Evolutionary conservation across 2,329 filamentous ascomycete species (phyloP).

Genomic region (Colletotrichum zoysiae): DNA sequence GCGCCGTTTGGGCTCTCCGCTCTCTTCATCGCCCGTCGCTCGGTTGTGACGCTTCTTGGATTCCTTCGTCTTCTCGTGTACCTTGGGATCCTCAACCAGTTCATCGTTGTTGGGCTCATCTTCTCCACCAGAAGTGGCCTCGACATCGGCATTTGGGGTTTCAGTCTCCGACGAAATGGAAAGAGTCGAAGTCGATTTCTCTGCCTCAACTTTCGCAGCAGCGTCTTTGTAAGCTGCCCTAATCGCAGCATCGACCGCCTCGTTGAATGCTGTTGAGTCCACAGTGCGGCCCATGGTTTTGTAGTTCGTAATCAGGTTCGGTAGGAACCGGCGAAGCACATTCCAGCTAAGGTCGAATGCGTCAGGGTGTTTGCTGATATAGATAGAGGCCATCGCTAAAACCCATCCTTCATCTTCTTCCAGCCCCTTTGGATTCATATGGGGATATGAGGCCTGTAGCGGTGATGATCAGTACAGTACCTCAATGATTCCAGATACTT

Average conservation of each 20-base stretch:
- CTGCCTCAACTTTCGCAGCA: not conserved
- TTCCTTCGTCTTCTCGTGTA: too few relatives aligned
- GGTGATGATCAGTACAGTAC: not conserved
- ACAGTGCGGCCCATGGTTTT: accelerated
- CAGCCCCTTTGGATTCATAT: not conserved
- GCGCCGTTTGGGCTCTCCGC: not conserved
- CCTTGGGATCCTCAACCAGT: not conserved
- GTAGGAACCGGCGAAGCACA: not conserved
- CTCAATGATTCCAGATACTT: not conserved
- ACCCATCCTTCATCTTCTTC: not conserved
- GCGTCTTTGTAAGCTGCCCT: not conserved
- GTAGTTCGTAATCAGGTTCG: not conserved
- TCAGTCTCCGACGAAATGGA: not conserved
- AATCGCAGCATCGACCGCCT: not conserved
- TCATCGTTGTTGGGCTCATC: not conserved
- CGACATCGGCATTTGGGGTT: not conserved
- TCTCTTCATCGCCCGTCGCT: not conserved
- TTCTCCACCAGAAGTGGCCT: not conserved
- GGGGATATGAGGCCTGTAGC: not conserved
- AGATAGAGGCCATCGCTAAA: not conserved
- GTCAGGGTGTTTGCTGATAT: not conserved
- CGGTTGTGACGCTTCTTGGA: not conserved
- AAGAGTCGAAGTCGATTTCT: not conserved
- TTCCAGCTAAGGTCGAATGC: not conserved
- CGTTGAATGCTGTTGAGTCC: accelerated